Evolutionary conservation across 2,329 filamentous ascomycete species (phyloP).

Genomic region (Clarireedia monteithiana): DNA sequence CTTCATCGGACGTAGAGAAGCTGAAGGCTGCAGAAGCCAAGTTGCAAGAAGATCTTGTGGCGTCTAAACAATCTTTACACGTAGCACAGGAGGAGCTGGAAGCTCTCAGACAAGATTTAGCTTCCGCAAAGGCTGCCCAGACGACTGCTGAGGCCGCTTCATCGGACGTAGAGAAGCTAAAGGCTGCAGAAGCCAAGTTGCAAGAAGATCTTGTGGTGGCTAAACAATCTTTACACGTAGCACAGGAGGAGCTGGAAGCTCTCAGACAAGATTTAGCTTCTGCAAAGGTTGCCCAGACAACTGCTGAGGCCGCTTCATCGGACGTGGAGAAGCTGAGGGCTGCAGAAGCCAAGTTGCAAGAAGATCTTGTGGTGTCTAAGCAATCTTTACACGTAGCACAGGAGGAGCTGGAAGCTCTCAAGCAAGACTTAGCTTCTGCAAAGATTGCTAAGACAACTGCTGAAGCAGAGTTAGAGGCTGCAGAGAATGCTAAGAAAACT

Average conservation of each 20-base stretch:
- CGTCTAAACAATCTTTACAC: conserved; percentile 32
- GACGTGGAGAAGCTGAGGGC: conserved; percentile 41
- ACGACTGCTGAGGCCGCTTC: conserved; percentile 33
- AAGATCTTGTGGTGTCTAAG: too few relatives aligned
- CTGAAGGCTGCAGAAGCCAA: conserved; percentile 31
- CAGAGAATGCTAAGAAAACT: conserved; percentile 40
- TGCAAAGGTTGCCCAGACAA: conserved; percentile 38
- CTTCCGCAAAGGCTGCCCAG: conserved; percentile 37
- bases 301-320: conserved; percentile 34
- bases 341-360: conserved; percentile 26
- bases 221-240: neutral
- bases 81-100: conserved; percentile 28
- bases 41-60: conserved; percentile 39
- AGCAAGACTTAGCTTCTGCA: conserved; percentile 32
- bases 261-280: conserved; percentile 27
- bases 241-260: conserved; percentile 22
- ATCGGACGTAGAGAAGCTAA: conserved; percentile 11
- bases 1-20: conserved; percentile 18
- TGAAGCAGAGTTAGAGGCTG: conserved; percentile 51
- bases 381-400: conserved; percentile 3
- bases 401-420: conserved; percentile 23
- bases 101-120: conserved; percentile 20
- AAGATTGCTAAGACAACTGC: conserved; percentile 35
- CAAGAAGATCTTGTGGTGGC: too few relatives aligned
- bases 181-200: conserved; percentile 25